phyloP scores from a whole-genome alignment of 1,139 yeast genomes.

The Suhomyces choctaworum region DNA sequence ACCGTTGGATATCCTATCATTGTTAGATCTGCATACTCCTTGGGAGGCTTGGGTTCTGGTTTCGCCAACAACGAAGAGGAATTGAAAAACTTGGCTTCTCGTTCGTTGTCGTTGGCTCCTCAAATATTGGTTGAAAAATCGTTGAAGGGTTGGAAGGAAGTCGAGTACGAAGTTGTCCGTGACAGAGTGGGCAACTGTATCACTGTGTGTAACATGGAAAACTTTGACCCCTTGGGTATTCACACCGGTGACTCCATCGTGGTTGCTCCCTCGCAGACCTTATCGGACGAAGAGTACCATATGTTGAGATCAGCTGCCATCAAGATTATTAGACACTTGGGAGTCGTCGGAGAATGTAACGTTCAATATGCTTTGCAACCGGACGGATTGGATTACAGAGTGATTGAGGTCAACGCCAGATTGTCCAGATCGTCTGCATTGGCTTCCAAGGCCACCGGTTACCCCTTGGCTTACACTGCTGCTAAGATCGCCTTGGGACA shows the following conservation, averaged over 20 bases:
- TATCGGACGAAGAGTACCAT: constrained; percentile 95
- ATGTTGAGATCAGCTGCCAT: constrained; percentile 98
- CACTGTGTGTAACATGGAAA: constrained; percentile 99
- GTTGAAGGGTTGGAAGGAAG: constrained; percentile 98
- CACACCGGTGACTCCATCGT: constrained; percentile 99
- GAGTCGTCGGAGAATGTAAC: constrained; percentile 99
- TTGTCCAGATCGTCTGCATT: constrained; percentile 95
- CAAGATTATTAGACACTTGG: constrained; percentile 94
- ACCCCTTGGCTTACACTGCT: constrained; percentile 97
- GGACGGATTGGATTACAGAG: constrained; percentile 91
- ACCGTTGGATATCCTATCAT: constrained; percentile 92
- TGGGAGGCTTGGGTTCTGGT: constrained; percentile 98
- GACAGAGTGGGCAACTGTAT: constrained; percentile 96
- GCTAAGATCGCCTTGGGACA: constrained; percentile 95
- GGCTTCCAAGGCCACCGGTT: constrained; percentile 98
- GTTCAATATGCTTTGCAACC: constrained; percentile 97
- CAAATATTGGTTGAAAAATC: constrained; percentile 97
- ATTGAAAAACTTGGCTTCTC: constrained; percentile 82
- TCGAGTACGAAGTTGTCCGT: constrained; percentile 97
- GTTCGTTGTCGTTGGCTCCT: constrained; percentile 85
- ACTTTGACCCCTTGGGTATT: constrained; percentile 96
- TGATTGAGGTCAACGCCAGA: constrained; percentile 97
- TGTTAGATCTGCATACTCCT: constrained; percentile 95
- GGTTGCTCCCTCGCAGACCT: constrained; percentile 97
- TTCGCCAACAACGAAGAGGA: constrained; percentile 85